phyloP scores from a whole-genome alignment of 1,284 basidiomycete species.

The Termitomyces sp. region DNA sequence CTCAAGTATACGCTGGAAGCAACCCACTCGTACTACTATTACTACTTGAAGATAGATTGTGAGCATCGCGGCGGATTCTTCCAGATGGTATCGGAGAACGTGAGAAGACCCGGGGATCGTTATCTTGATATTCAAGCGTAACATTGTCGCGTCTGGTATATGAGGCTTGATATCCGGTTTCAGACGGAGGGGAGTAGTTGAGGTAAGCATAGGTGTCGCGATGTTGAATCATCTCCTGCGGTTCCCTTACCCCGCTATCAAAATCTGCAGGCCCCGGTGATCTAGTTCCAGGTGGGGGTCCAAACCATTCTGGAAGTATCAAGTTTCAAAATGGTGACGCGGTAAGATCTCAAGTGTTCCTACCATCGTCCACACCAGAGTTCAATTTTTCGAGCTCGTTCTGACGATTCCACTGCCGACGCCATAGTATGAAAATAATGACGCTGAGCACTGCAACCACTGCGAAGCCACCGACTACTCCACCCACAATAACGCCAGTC shows the following conservation, averaged over 20 bases:
- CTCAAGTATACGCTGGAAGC: not conserved
- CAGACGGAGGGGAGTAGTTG: not conserved
- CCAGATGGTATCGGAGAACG: not conserved
- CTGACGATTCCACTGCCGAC: not conserved
- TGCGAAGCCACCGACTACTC: not conserved
- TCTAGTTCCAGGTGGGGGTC: conserved; percentile 5
- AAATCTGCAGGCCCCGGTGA: conserved; percentile 4
- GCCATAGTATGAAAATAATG: not conserved
- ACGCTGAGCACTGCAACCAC: not conserved
- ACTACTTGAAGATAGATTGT: not conserved
- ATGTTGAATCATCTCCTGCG: not conserved
- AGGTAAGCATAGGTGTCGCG: not conserved
- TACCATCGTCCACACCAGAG: conserved; percentile 1
- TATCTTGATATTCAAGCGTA: not conserved
- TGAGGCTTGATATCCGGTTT: not conserved
- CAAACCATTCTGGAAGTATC: conserved; percentile 3
- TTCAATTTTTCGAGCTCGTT: not conserved
- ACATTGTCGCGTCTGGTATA: not conserved
- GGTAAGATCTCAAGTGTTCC: not conserved
- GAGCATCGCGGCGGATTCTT: not conserved
- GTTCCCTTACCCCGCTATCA: not conserved
- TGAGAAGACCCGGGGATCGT: not conserved
- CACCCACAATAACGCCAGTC: not conserved
- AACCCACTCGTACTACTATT: conserved; percentile 2
- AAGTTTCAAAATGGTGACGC: not conserved